Conservation (phyloP, 805 yeast genomes). For the Ogataea ramenticola region DNA sequence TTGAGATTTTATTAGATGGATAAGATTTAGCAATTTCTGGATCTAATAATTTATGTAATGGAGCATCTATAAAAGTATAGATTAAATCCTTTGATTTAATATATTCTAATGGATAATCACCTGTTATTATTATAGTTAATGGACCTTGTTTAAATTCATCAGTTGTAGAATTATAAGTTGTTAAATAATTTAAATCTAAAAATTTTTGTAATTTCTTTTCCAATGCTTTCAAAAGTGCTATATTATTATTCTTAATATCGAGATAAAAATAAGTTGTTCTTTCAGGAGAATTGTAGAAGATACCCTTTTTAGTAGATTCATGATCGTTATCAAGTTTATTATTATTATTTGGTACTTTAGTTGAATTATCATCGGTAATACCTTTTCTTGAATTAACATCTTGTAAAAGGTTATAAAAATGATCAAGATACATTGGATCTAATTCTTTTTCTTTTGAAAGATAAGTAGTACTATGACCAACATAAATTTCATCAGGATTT, state of each 20-base stretch:
- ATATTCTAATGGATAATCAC: conserved; percentile 46
- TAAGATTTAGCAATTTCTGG: conserved; percentile 8
- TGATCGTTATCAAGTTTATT: not conserved
- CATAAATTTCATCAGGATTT: conserved; percentile 32
- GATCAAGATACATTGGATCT: conserved; percentile 43
- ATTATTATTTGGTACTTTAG: not conserved
- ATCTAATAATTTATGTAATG: conserved; percentile 25
- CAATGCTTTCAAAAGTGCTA: conserved; percentile 35
- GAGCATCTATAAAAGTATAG: conserved; percentile 47
- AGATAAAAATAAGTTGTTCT: conserved; percentile 51
- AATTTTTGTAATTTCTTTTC: conserved; percentile 38
- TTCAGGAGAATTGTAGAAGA: conserved; percentile 36
- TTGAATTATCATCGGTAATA: too few species aligned
- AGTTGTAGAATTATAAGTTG: conserved; percentile 34
- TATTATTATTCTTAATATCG: conserved; percentile 47
- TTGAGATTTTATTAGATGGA: conserved; percentile 14
- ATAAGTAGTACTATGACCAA: conserved; percentile 52
- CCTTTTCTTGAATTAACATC: too few species aligned
- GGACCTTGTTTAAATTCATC: conserved; percentile 41
- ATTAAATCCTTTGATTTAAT: conserved; percentile 19
- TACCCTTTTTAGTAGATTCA: conserved; percentile 22
- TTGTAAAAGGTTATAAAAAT: conserved; percentile 39
- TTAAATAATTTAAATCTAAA: conserved; percentile 39
- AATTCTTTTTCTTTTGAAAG: conserved; percentile 38
- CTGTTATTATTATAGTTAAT: conserved; percentile 55